Evolutionary conservation across 129 eudicot species (phyloP), one percentile per base, ranked within the genome.

Genomic region (Heracleum sosnowskyi): DNA sequence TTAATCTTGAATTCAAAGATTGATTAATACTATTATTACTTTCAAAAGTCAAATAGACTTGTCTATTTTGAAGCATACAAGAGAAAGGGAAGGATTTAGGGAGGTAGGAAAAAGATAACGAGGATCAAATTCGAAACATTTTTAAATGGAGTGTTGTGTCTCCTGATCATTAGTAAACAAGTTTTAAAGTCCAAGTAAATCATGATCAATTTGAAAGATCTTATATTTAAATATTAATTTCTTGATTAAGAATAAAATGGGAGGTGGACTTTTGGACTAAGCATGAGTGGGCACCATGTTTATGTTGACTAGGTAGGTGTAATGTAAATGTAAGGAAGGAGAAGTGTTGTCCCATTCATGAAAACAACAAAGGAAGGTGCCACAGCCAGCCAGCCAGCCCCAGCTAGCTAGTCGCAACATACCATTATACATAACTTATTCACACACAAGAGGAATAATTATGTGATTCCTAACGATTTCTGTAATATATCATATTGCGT

Each of bases 221-320:
- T n/a, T 2, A 60, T 10, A 60, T 60, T 8, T 1, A 8, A 57
- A 57, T 57, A 60, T 11, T 60, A 26, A 60, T 60, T 9, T n/a
- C 5, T 60, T n/a, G 68, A 60, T 60, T 60, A n/a, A 60, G 33
- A 60, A 60, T n/a, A n/a, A 11, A n/a, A 60, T 60, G 68, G 68
- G 34, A 60, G 68, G 68, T 60, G 68, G 68, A 60, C 68, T 60
- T 60, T 60, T 60, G 68, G 68, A n/a, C 68, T n/a, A n/a, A 60
- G 68, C 68, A 60, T 60, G 68, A 0, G 68, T 60, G 68, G 68
- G 33, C 34, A 60, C 33, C 68, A 57, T 57, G 64, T 57, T 8
- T 8, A 57, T 24, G 11, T 57, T 57, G 68, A 60, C 68, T 60
- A 10, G 34, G 68, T 60, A 9, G 68, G 68, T 60, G 10, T 57